phyloP scores from a whole-genome alignment of 2,329 filamentous ascomycete genomes.

The Ophiostoma angusticollis region DNA sequence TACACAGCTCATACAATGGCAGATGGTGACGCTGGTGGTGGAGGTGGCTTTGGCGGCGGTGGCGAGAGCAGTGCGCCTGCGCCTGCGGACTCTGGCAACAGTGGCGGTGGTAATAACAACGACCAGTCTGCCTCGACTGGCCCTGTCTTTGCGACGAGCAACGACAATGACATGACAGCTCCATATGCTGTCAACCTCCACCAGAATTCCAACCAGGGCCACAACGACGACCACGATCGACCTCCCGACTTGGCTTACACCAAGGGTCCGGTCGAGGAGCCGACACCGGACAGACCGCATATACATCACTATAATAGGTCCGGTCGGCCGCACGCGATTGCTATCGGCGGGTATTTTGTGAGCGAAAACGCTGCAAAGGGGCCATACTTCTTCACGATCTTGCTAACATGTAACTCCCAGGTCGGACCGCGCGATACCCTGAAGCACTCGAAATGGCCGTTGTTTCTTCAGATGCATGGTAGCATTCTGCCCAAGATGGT shows the following conservation, averaged over 20 bases:
- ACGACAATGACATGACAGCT: slow-evolving; percentile 6
- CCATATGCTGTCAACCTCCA: slow-evolving; percentile 3
- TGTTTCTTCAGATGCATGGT: slow-evolving; percentile 65
- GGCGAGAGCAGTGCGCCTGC: no score
- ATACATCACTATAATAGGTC: slow-evolving; percentile 20
- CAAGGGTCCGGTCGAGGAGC: slow-evolving; percentile 10
- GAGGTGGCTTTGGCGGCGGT: not conserved
- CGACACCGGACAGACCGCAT: slow-evolving; percentile 18
- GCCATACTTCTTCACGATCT: no score
- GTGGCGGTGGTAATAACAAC: not conserved
- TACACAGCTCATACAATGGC: slow-evolving; percentile 7
- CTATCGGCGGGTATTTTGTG: slow-evolving; percentile 35
- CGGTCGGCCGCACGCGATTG: slow-evolving; percentile 22
- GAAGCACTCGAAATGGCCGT: slow-evolving; percentile 67
- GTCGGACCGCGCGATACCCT: slow-evolving; percentile 50
- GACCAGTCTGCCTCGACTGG: not conserved
- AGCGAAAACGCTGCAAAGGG: slow-evolving; percentile 11
- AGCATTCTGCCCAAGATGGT: slow-evolving; percentile 63
- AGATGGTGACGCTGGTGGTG: slow-evolving; percentile 6
- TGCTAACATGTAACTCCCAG: slow-evolving; percentile 15
- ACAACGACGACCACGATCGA: slow-evolving; percentile 3
- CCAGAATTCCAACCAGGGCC: not conserved
- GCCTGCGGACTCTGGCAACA: not conserved
- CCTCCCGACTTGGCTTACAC: slow-evolving; percentile 7
- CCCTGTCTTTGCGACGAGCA: not conserved